Percentiles rank a stretch among this genome's conserved stretches.
These are phyloP conservation scores for Scorias spongiosa DNA, from an alignment of 2,329 filamentous ascomycete genomes.

Conservation along the genomic window DNA sequence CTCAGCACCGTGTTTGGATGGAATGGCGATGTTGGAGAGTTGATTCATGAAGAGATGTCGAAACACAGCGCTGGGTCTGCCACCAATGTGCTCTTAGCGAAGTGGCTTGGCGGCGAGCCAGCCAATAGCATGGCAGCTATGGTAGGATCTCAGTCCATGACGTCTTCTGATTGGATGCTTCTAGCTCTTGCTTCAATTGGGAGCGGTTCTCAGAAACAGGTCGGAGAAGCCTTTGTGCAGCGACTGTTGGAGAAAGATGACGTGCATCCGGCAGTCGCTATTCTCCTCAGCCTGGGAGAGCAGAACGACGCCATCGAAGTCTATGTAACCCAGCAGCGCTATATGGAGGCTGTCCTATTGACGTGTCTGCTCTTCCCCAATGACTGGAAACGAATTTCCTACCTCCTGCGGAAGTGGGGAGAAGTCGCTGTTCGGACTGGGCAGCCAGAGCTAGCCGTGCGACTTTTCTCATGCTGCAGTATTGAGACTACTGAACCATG, in stretches of 20 bases:
- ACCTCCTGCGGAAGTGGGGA: slow-evolving; percentile 86
- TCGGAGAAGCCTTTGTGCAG: slow-evolving; percentile 81
- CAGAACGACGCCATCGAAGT: slow-evolving; percentile 91
- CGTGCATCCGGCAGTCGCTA: slow-evolving; percentile 79
- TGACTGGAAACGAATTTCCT: slow-evolving; percentile 83
- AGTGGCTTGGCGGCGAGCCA: slow-evolving; percentile 82
- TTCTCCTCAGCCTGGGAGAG: slow-evolving; percentile 84
- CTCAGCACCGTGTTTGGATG: slow-evolving; percentile 88
- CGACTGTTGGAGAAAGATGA: slow-evolving; percentile 79
- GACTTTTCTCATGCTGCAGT: slow-evolving; percentile 85
- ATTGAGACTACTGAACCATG: slow-evolving; percentile 74
- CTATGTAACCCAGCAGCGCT: slow-evolving; percentile 80
- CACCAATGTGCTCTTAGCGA: slow-evolving; percentile 66
- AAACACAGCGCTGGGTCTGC: slow-evolving; percentile 60
- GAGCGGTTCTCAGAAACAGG: slow-evolving; percentile 61
- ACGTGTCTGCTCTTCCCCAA: slow-evolving; percentile 67
- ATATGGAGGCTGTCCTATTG: slow-evolving; percentile 83
- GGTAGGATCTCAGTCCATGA: slow-evolving; percentile 66
- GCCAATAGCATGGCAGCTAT: slow-evolving; percentile 67
- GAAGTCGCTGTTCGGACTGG: slow-evolving; percentile 77
- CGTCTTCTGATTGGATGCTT: slow-evolving; percentile 92
- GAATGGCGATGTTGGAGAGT: slow-evolving; percentile 65
- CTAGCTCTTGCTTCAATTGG: slow-evolving; percentile 82
- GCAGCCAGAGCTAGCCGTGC: slow-evolving; percentile 77
- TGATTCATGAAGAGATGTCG: slow-evolving; percentile 72